Conservation (phyloP, 306 rosid genomes). For the Rosa chinensis region DNA sequence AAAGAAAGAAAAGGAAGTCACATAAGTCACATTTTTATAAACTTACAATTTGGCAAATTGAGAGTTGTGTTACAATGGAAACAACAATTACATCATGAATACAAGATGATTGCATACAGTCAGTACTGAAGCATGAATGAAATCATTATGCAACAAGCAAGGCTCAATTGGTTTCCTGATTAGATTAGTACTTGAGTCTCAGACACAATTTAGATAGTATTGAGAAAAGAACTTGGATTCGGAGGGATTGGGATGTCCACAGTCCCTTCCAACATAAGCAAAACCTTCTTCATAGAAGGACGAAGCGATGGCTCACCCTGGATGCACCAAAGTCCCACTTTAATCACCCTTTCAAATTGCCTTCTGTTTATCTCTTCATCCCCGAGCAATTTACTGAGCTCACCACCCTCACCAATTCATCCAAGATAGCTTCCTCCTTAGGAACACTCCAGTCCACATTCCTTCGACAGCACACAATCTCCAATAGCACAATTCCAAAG, state of each 20-base stretch:
- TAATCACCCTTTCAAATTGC: slow-evolving; percentile 23
- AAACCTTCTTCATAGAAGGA: slow-evolving; percentile 29
- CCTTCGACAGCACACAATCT: slow-evolving; percentile 23
- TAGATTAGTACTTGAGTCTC: not conserved
- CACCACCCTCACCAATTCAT: slow-evolving; percentile 27
- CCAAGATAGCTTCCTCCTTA: slow-evolving; percentile 27
- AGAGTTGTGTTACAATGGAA: not conserved
- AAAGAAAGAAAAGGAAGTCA: not conserved
- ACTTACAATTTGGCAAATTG: not conserved
- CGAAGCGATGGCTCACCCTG: slow-evolving; percentile 29
- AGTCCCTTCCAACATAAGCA: slow-evolving; percentile 29
- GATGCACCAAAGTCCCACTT: slow-evolving; percentile 34
- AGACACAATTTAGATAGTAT: not conserved
- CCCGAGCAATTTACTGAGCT: not conserved
- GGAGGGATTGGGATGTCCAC: slow-evolving; percentile 23
- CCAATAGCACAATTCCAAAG: slow-evolving; percentile 33
- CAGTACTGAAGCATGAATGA: not conserved
- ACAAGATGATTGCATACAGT: not conserved
- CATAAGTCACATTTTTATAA: not conserved
- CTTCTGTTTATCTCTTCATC: slow-evolving; percentile 12
- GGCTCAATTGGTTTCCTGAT: not conserved
- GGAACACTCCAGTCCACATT: slow-evolving; percentile 17
- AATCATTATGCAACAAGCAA: too few relatives aligned
- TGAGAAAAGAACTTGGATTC: not conserved
- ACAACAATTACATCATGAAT: not conserved